Conservation (phyloP, 148 eudicot genomes). For the Rhododendron ferrugineum region DNA sequence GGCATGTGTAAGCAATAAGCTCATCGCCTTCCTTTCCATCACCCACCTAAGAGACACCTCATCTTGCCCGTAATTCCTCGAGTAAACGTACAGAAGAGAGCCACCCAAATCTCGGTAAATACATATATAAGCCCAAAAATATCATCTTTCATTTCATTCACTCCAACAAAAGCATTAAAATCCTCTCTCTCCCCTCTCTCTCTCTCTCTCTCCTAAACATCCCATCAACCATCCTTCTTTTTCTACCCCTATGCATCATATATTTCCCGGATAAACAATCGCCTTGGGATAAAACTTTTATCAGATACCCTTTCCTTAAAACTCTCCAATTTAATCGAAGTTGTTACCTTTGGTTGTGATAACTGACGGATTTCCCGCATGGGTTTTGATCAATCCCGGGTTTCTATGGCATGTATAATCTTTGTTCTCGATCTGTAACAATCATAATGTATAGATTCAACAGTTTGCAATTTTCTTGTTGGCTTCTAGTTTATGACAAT, state of each 20-base stretch:
- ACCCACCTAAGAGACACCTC: slow-evolving; percentile 23
- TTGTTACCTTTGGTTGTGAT: slow-evolving; percentile 11
- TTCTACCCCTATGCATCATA: background rate
- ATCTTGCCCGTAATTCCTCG: slow-evolving; percentile 15
- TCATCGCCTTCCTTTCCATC: background rate
- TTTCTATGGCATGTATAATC: slow-evolving; percentile 27
- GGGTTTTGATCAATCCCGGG: slow-evolving; percentile 32
- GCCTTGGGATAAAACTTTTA: background rate
- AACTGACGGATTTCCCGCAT: slow-evolving; percentile 19
- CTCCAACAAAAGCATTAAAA: slow-evolving; percentile 12
- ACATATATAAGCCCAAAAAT: slow-evolving; percentile 18
- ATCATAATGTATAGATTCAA: slow-evolving; percentile 36
- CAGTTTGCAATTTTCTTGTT: slow-evolving; percentile 12
- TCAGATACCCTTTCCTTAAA: slow-evolving; percentile 21
- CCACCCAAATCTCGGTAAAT: slow-evolving; percentile 21
- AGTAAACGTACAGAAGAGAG: slow-evolving; percentile 17
- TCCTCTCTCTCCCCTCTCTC: background rate
- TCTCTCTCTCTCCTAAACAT: slow-evolving; percentile 2
- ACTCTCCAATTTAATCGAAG: slow-evolving; percentile 19
- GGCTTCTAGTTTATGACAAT: slow-evolving; percentile 14
- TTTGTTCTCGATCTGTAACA: slow-evolving; percentile 34
- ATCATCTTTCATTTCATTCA: slow-evolving; percentile 9
- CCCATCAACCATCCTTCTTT: slow-evolving; percentile 14
- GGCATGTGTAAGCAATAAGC: slow-evolving; percentile 13
- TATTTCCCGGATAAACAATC: slow-evolving; percentile 9